These are phyloP conservation scores for Cladosporium halotolerans DNA, from an alignment of 2,329 filamentous ascomycete genomes.

Conservation along the genomic window DNA sequence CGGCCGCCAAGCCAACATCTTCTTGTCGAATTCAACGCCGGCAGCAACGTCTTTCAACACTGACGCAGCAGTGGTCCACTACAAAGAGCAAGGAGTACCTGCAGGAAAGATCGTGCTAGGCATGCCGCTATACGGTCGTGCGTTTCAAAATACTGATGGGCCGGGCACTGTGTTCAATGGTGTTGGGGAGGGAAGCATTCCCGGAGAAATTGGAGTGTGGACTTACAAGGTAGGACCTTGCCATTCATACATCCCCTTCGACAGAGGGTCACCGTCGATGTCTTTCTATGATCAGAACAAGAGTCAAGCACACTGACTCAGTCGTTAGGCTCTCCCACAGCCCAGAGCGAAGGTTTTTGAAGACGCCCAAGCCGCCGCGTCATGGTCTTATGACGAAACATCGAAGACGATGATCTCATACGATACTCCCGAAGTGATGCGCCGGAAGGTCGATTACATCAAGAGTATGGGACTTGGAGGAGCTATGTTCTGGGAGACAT, in stretches of 20 bases:
- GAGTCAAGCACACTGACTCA: no score
- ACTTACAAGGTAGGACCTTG: constrained; percentile 62
- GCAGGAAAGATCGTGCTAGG: constrained; percentile 74
- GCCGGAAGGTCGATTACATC: constrained; percentile 67
- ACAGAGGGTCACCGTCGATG: no score
- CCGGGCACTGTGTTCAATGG: constrained; percentile 64
- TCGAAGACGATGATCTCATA: constrained; percentile 69
- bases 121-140: constrained; percentile 86
- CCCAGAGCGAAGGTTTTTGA: constrained; percentile 57
- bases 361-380: constrained; percentile 61
- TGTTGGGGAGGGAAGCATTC: constrained; percentile 60
- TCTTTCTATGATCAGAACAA: no score
- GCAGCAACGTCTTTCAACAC: constrained; percentile 72
- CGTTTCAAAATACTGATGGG: constrained; percentile 73
- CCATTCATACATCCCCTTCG: neutral
- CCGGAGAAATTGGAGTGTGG: constrained; percentile 68
- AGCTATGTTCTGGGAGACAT: constrained; percentile 97
- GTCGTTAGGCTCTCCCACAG: constrained; percentile 57
- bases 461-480: constrained; percentile 64
- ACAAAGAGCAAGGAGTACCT: constrained; percentile 55
- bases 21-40: constrained; percentile 51
- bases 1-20: constrained; percentile 79
- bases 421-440: constrained; percentile 60
- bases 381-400: constrained; percentile 66
- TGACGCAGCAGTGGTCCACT: constrained; percentile 62